These are phyloP conservation scores for Dendrobium officinale DNA, from an alignment of 106 monocot species.

Conservation along the genomic window DNA sequence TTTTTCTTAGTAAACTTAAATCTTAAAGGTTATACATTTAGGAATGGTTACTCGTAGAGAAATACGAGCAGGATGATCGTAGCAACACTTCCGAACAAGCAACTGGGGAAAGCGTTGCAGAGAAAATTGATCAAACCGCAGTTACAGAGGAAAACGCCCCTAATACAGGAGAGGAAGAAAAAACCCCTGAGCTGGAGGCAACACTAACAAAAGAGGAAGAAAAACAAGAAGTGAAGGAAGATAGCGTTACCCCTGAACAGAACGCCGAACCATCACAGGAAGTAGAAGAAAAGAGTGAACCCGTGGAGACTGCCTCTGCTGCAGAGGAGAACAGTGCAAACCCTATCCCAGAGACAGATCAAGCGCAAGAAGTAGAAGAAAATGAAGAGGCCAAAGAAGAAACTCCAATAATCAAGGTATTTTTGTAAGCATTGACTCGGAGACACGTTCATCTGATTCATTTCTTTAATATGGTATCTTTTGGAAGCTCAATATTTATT, in stretches of 20 bases:
- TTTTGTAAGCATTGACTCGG: neutral
- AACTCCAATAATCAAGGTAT: conserved; percentile 5
- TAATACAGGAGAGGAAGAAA: too few relatives aligned
- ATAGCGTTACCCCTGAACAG: neutral
- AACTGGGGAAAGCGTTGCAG: neutral
- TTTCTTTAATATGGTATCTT: neutral
- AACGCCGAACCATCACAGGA: neutral
- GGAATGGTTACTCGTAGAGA: conserved; percentile 1
- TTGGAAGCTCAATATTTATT: neutral
- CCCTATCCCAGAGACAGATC: neutral
- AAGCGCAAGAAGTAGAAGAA: conserved; percentile 4
- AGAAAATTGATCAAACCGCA: conserved; percentile 7
- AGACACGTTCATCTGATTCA: neutral
- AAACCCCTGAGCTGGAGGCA: neutral
- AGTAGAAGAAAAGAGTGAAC: neutral
- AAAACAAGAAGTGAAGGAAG: neutral
- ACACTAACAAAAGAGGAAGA: neutral
- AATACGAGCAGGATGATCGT: neutral
- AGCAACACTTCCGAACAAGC: neutral
- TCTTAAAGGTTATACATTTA: neutral
- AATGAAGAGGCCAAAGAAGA: conserved; percentile 5
- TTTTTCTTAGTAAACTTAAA: neutral
- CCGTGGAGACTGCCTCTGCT: neutral
- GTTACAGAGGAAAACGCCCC: neutral
- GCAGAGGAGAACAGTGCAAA: neutral